Base-by-base conservation (phyloP, 148 eudicot genomes). In the Limonium bicolor region DNA sequence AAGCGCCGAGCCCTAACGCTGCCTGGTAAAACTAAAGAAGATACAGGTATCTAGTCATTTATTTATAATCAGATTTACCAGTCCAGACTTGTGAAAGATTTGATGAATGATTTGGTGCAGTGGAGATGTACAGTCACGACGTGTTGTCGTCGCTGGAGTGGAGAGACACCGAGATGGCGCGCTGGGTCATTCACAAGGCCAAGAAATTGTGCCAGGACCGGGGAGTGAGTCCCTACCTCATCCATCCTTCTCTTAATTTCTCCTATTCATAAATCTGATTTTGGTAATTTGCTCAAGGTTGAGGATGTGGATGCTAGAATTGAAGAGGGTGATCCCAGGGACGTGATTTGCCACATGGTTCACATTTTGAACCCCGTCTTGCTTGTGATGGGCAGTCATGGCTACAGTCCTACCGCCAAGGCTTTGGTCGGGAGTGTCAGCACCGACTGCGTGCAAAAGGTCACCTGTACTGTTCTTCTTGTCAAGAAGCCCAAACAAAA, bases 381-480 rank as follows among this genome's bases (percentile, higher is more conserved):
- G 68, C 65, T 78, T 23, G 82, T 86, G 21, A 60, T 78, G 75
- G 96, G 96, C 30, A 72, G 77, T 59, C 96, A 70, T 31, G 93
- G 84, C 25, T 81, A 78, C 37, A 79, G 96, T 41, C 46, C 53
- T 15, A 37, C 75, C 36, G 64, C 80, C 42, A 86, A 87, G 75
- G 59, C 74, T 4, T 49, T 86, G 41, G 46, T 74, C 34, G 90
- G 76, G 35, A 80, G 95, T 48, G 95, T 85, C 50, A 84, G 88
- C 66, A 65, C 49, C 30, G 70, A 86, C 64, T 86, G 87, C 54
- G 78, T 77, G 18, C 87, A 86, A 55, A 69, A 69, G 14, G 73
- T 66, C 6, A 73, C 54, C 42, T 86, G 96, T 38, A 84, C 94
- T 1, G 88, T 86, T 59, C 16, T 86, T 35, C 70, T 76, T 0